Base-by-base conservation (phyloP, 371 early-diverging fungal genomes). In the Apophysomyces trapeziformis region DNA sequence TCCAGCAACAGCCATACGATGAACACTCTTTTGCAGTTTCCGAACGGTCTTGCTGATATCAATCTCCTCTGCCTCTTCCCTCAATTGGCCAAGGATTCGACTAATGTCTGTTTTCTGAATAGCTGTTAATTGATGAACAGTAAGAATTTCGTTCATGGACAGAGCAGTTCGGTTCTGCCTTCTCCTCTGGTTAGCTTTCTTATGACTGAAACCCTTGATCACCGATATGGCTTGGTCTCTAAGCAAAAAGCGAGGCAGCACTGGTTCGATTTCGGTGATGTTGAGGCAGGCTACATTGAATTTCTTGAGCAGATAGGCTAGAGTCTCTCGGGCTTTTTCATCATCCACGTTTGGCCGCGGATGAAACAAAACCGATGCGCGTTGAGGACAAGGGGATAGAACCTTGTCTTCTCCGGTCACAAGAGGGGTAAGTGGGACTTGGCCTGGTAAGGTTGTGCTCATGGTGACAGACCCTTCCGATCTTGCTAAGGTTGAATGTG, bases 221-320 rank as follows among this genome's bases (percentile, higher is more conserved):
- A 13, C n/a, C 9, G 12, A 13, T 18, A 1, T n/a, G 39, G 8
- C 32, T 12, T 13, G n/a, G 37, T 37, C 16, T 4, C 18, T 41
- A 1, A 4, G 1, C 41, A 47, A 1, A 38, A 67, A 67, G 11
- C 37, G 16, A 4, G 67, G 67, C 36, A 16, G 41, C 18, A 58
- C 61, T 0, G 67, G 67, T 46, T 67, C 57, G 13, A 67, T 61
- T 3, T 57, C 62, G 5, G 62, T 35, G 8, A 50, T 26, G 21
- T 50, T 50, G n/a, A 50, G 21, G 21, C 54, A 50, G 16, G 54
- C 54, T 12, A 67, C n/a, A 45, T 57, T 46, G 50, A 57, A 47
- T 14, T 37, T 37, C n/a, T 57, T 13, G 35, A 67, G 39, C n/a
- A 50, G 54, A 21, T 21, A 0, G 16, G 54, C 54, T 26, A 50